Conservation (phyloP, 306 rosid species). For the Sechiopsis laciniata region DNA sequence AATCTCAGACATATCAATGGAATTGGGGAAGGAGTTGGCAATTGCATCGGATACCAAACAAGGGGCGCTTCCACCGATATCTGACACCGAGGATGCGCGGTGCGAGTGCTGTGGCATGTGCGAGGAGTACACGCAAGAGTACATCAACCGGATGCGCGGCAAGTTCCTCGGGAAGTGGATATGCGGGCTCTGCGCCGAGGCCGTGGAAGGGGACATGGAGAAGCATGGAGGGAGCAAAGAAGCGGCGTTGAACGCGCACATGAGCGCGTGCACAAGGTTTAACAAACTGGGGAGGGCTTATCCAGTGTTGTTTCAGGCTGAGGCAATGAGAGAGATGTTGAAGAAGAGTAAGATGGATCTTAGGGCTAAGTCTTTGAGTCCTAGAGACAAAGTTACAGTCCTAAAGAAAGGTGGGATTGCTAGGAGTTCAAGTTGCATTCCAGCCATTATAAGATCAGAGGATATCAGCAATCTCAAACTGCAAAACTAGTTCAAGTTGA, state of each 20-base stretch:
- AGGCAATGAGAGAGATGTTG: constrained; percentile 88
- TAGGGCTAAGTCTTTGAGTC: constrained; percentile 73
- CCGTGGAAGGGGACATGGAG: constrained; percentile 79
- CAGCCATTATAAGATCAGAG: constrained; percentile 53
- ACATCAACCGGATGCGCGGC: constrained; percentile 53
- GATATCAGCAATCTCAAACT: constrained; percentile 50
- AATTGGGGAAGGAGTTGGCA: constrained; percentile 41
- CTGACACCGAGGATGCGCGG: constrained; percentile 71
- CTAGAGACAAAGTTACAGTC: constrained; percentile 48
- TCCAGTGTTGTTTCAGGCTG: constrained; percentile 79
- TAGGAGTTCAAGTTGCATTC: constrained; percentile 87
- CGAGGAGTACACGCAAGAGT: constrained; percentile 87
- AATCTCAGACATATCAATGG: constrained; percentile 66
- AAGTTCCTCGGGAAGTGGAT: constrained; percentile 68
- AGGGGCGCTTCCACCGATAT: constrained; percentile 45
- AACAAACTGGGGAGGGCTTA: constrained; percentile 76
- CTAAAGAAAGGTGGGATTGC: constrained; percentile 55
- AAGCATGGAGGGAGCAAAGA: constrained; percentile 68
- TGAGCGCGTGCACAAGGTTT: constrained; percentile 72
- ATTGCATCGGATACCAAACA: not conserved
- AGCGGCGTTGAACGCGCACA: constrained; percentile 61
- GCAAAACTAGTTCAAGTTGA: constrained; percentile 22
- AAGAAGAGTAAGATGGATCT: constrained; percentile 52
- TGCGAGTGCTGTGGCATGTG: constrained; percentile 96
- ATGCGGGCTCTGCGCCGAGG: constrained; percentile 83